A percentile compares a stretch with the other conserved stretches of the same genome.
Conservation (phyloP, 2,329 filamentous ascomycete genomes). For the Nakataea oryzae region DNA sequence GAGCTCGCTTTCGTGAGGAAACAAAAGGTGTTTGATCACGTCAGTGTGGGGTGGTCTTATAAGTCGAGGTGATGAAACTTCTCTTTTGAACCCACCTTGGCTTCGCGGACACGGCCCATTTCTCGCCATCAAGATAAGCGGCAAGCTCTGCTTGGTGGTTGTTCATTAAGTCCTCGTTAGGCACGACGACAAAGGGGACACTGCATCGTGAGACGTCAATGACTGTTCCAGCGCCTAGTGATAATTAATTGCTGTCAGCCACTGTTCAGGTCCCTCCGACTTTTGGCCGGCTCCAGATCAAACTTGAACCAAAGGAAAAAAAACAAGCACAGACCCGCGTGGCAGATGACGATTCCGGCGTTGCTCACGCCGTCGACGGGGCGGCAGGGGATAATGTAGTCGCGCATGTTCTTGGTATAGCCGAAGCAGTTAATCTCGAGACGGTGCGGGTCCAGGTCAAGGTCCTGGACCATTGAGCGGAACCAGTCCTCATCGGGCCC, state of each 20-base stretch:
- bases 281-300: neutral
- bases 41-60: neutral
- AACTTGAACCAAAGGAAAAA: constrained; percentile 1
- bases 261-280: neutral
- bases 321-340: constrained; percentile 54
- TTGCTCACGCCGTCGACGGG: constrained; percentile 30
- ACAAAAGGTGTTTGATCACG: neutral
- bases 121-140: constrained; percentile 58
- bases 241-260: neutral
- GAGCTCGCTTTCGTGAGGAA: constrained; percentile 12
- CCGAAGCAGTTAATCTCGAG: constrained; percentile 36
- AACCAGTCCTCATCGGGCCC: constrained; percentile 58
- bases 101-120: constrained; percentile 65
- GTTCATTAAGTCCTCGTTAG: constrained; percentile 71
- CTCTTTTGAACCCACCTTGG: constrained; percentile 42
- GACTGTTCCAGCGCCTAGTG: constrained; percentile 75
- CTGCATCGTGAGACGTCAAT: constrained; percentile 68
- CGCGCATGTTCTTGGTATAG: constrained; percentile 52
- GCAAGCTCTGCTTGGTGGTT: constrained; percentile 91
- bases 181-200: constrained; percentile 76
- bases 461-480: constrained; percentile 34
- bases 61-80: neutral
- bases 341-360: constrained; percentile 72
- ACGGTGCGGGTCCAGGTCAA: constrained; percentile 49
- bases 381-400: constrained; percentile 48